Evolutionary conservation across 2,329 filamentous ascomycete species (phyloP).

Genomic region (Fusarium pseudograminearum): DNA sequence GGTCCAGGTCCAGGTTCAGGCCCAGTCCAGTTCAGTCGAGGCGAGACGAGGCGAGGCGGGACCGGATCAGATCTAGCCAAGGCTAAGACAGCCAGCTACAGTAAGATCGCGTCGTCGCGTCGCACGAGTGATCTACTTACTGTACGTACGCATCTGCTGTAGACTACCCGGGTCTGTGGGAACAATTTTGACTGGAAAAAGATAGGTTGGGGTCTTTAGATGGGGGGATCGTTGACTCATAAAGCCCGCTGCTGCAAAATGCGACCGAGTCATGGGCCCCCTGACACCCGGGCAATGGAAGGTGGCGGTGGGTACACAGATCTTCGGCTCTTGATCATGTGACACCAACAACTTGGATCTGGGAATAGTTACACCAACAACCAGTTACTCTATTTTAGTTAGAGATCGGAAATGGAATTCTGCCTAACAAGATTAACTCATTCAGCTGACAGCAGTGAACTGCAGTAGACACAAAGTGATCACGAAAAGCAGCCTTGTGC

Average conservation of each 20-base stretch:
- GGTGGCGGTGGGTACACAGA: background rate
- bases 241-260: conserved; percentile 34
- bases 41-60: conserved; percentile 12
- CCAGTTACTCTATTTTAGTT: background rate
- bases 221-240: conserved; percentile 47
- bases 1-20: too few relatives aligned
- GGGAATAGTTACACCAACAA: background rate
- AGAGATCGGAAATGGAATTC: background rate
- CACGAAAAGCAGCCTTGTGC: background rate
- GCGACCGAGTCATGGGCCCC: conserved; percentile 44
- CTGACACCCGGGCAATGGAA: background rate
- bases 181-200: conserved; percentile 42
- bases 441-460: background rate
- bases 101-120: conserved; percentile 26
- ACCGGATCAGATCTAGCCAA: background rate
- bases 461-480: background rate
- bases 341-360: background rate
- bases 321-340: conserved; percentile 3
- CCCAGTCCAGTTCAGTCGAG: background rate
- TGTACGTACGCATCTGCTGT: conserved; percentile 2
- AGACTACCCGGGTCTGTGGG: conserved; percentile 30
- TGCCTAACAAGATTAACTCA: background rate
- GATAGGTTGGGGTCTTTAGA: conserved; percentile 27
- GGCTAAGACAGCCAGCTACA: conserved; percentile 7
- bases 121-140: conserved; percentile 29